Evolutionary conservation across 345 rosid genomes (phyloP).

Genomic region (Linum tenue): DNA sequence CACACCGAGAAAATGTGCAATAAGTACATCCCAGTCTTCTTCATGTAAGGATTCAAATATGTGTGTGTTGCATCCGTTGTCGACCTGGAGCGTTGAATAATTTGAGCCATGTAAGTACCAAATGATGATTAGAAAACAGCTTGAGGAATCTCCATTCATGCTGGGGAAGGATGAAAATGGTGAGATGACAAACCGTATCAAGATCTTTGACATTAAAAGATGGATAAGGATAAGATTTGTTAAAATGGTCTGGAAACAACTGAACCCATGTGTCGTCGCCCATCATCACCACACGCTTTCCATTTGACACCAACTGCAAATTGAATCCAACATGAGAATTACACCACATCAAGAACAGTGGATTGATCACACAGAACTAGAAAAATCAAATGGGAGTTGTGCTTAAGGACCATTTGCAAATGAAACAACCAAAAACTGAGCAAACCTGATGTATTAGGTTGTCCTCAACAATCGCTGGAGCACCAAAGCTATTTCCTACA

Average conservation of each 20-base stretch:
- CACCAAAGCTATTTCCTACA: conserved; percentile 89
- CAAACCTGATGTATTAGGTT: conserved; percentile 69
- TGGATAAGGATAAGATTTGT: conserved; percentile 76
- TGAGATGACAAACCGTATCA: conserved; percentile 48
- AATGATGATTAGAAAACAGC: background rate
- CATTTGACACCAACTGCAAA: conserved; percentile 56
- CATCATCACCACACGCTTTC: conserved; percentile 85
- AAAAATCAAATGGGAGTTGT: background rate
- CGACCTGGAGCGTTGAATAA: conserved; percentile 44
- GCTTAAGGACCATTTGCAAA: background rate
- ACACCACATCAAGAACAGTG: background rate
- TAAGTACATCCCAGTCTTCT: conserved; percentile 92
- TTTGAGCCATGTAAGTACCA: background rate
- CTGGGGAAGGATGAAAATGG: conserved; percentile 1
- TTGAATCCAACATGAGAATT: background rate
- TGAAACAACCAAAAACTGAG: background rate
- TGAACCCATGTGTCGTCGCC: conserved; percentile 95
- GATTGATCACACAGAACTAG: background rate
- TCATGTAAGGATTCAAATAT: conserved; percentile 57
- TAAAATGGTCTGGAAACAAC: conserved; percentile 81
- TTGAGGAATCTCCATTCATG: background rate
- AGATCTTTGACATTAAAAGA: conserved; percentile 93
- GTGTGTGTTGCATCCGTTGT: conserved; percentile 81
- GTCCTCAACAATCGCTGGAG: conserved; percentile 89
- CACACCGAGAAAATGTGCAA: conserved; percentile 96